Percentiles rank a stretch among this genome's conserved stretches.
Evolutionary conservation across 129 eudicot genomes (phyloP).

Genomic region (Calendula officinalis): DNA sequence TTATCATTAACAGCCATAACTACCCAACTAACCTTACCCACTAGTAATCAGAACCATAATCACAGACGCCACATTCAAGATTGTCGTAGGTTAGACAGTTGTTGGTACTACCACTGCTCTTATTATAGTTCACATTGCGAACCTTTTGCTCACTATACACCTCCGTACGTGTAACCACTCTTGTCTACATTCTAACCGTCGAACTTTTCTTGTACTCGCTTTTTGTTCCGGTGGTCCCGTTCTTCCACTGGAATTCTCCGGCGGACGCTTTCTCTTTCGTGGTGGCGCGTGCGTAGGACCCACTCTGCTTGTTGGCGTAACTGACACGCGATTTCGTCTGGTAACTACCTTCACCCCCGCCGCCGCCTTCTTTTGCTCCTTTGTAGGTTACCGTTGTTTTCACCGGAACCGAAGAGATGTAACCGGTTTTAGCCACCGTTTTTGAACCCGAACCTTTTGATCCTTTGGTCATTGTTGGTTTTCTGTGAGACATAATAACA

Average conservation of each 20-base stretch:
- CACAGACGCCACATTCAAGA: background rate
- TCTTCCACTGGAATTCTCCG: slow-evolving; percentile 28
- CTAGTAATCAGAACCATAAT: no score
- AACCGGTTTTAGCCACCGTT: slow-evolving; percentile 4
- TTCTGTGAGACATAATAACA: slow-evolving; percentile 9
- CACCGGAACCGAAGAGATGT: slow-evolving; percentile 1
- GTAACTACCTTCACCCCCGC: slow-evolving; percentile 18
- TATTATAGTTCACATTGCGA: slow-evolving; percentile 21
- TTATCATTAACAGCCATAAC: background rate
- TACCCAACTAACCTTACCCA: background rate
- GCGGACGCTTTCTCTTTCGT: slow-evolving; percentile 19
- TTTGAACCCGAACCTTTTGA: slow-evolving; percentile 10
- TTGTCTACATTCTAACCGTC: slow-evolving; percentile 33
- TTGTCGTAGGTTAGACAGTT: background rate
- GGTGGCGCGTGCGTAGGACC: slow-evolving; percentile 26
- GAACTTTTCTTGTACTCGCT: slow-evolving; percentile 20
- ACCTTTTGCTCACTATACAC: slow-evolving; percentile 27
- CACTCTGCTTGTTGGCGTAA: slow-evolving; percentile 30
- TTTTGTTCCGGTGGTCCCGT: slow-evolving; percentile 26
- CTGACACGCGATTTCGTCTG: slow-evolving; percentile 19
- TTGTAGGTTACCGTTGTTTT: slow-evolving; percentile 18
- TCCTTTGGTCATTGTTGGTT: slow-evolving; percentile 9
- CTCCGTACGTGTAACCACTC: slow-evolving; percentile 44
- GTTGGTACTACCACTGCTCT: background rate
- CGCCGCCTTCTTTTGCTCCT: slow-evolving; percentile 7